phyloP scores from a whole-genome alignment of 345 rosid genomes.

The Citrus cavaleriei region DNA sequence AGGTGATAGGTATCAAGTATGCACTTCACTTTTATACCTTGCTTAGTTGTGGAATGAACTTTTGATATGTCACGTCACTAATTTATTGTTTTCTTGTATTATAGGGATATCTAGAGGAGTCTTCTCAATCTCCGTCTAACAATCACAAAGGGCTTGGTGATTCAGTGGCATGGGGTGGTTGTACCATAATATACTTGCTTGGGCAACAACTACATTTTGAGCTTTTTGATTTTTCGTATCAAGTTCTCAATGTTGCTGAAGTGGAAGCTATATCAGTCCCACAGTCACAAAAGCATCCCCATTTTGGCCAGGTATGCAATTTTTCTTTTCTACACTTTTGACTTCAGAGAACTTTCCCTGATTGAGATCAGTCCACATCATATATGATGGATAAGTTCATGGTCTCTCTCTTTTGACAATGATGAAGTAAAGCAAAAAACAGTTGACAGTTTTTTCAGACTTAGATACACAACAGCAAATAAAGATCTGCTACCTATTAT shows the following conservation, averaged over 20 bases:
- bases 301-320: constrained; percentile 54
- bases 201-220: constrained; percentile 98
- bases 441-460: neutral
- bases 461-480: neutral
- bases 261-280: constrained; percentile 69
- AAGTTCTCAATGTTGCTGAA: constrained; percentile 94
- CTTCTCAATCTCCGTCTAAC: constrained; percentile 37
- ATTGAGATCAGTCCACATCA: neutral
- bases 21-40: neutral
- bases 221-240: constrained; percentile 93
- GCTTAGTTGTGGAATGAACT: neutral
- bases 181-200: constrained; percentile 90
- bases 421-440: neutral
- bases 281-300: constrained; percentile 55
- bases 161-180: constrained; percentile 98
- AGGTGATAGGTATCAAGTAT: neutral
- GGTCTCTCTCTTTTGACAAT: neutral
- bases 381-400: neutral
- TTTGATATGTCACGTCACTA: neutral
- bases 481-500: neutral
- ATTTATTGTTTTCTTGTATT: constrained; percentile 20
- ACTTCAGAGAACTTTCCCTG: neutral
- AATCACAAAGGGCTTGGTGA: constrained; percentile 78
- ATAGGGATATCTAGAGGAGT: constrained; percentile 86
- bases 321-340: neutral